These are phyloP conservation scores for Neopestalotiopsis sp. DNA, from an alignment of 2,329 filamentous ascomycete genomes.

Conservation along the genomic window DNA sequence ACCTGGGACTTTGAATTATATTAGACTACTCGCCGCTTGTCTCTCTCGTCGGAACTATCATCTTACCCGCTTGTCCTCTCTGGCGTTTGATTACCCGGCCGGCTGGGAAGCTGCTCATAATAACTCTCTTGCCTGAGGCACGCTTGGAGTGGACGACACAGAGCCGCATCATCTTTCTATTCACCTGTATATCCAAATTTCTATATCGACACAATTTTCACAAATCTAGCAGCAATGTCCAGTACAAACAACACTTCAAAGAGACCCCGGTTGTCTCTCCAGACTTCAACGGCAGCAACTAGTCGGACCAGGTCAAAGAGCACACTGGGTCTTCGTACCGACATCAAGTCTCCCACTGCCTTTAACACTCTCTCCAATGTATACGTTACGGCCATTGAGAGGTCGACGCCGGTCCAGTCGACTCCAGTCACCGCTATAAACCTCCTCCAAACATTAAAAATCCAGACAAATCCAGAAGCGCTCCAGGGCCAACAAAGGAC, in stretches of 20 bases:
- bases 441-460: conserved; percentile 42
- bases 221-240: conserved; percentile 39
- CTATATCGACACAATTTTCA: not conserved
- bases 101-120: conserved; percentile 29
- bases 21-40: conserved; percentile 34
- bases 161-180: not conserved
- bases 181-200: not conserved
- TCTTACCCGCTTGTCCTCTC: conserved; percentile 22
- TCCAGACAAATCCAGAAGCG: conserved; percentile 41
- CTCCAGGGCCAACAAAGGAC: conserved; percentile 39
- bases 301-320: conserved; percentile 45
- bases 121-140: conserved; percentile 29
- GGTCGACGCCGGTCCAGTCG: conserved; percentile 54
- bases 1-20: conserved; percentile 19
- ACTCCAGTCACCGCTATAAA: conserved; percentile 57
- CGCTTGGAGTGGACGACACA: conserved; percentile 22
- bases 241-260: conserved; percentile 40
- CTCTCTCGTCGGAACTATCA: conserved; percentile 23
- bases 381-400: conserved; percentile 67
- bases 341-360: conserved; percentile 64
- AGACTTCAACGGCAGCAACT: conserved; percentile 52
- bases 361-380: conserved; percentile 72
- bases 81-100: conserved; percentile 24
- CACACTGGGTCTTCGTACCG: conserved; percentile 45
- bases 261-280: conserved; percentile 62